Conservation (phyloP, 768 basidiomycete species). For the Tylopilus rubrobrunneus region DNA sequence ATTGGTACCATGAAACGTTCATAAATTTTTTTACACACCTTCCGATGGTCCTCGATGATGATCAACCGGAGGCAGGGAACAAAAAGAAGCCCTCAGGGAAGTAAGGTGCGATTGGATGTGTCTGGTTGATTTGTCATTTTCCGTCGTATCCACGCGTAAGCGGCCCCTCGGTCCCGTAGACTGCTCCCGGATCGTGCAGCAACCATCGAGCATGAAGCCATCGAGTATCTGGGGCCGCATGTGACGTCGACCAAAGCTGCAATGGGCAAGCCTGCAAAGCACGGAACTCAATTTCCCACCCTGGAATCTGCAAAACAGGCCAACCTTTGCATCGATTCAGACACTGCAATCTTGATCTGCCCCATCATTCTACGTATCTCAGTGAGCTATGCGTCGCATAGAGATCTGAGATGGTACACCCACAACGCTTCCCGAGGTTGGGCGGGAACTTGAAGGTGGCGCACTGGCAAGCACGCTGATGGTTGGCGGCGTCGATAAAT, state of each 20-base stretch:
- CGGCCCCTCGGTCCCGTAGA: neutral
- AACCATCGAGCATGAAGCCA: neutral
- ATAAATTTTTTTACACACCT: neutral
- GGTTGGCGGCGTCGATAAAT: neutral
- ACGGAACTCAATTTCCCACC: neutral
- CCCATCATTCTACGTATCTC: neutral
- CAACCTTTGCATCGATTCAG: neutral
- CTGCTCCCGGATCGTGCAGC: neutral
- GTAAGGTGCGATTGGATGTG: neutral
- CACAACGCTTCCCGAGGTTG: neutral
- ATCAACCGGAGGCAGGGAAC: neutral
- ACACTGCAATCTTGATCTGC: neutral
- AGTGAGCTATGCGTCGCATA: neutral
- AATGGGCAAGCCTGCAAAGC: neutral
- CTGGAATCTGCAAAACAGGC: neutral
- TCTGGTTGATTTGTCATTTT: neutral
- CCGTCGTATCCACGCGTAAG: neutral
- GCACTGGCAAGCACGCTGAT: no score
- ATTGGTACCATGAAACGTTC: neutral
- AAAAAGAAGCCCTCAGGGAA: neutral
- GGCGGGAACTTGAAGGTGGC: neutral
- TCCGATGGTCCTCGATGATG: neutral
- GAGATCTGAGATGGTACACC: neutral
- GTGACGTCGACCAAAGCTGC: neutral
- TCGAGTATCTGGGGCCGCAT: neutral